Base-by-base conservation (phyloP, 768 basidiomycete species). In the Calocybe cyanea region DNA sequence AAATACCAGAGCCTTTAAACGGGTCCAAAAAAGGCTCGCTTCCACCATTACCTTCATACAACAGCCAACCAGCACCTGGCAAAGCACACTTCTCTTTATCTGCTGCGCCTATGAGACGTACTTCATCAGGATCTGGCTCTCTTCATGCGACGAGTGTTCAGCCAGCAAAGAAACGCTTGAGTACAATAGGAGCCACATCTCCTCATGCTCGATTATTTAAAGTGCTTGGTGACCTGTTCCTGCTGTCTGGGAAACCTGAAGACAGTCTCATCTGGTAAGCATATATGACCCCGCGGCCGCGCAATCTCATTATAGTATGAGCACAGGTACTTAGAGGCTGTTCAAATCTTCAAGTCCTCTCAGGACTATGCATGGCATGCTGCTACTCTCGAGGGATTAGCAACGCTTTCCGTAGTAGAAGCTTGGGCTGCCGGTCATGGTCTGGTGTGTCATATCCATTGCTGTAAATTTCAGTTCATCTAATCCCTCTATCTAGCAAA, bases 321-420 rank as follows among this genome's bases (percentile, higher is more conserved):
- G 44, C 48, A 24, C 57, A 92, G 89, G 81, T 98, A 92, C 64
- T 78, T 81, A 42, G 93, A 98, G 69, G 86, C 92, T 10, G 66
- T 92, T 14, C 76, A 76, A 24, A 61, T 88, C n/a, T 82, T 92
- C 55, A 88, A 85, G 63, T 71, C 72, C 1, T 74, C 80, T 7
- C 79, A 81, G 45, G 95, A 97, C 63, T 65, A 77, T 18, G 72
- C 87, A 20, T 99, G 95, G 95, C 87, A 93, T 61, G 95, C 91
- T 0, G 82, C 86, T 10, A 83, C 85, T 0, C 69, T 91, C 36
- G 96, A 99, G 68, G 91, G 92, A 3, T 63, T 93, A 55, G 88
- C 87, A 1, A 87, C 87, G 2, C 72, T 86, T 21, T 73, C 80
- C 7, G 71, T 95, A 9, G 71, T 96, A 15, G 92, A 95, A 48